Evolutionary conservation across 495 filamentous ascomycete species (phyloP).

Genomic region (Hypoxylon intermedium): DNA sequence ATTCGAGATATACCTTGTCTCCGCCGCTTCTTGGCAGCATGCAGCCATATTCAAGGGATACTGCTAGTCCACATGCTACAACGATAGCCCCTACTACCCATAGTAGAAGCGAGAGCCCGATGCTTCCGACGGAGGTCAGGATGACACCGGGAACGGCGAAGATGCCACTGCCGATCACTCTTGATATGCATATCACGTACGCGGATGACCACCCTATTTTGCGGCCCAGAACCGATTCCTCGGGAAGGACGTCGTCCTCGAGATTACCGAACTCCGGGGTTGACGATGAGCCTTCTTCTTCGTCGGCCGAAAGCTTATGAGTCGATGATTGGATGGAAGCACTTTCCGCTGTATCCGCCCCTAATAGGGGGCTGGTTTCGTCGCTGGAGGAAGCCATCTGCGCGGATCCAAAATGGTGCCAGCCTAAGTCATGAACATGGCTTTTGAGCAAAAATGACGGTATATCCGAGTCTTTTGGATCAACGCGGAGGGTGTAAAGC

Average conservation of each 20-base stretch:
- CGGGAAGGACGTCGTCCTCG: constrained; percentile 66
- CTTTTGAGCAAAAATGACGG: neutral
- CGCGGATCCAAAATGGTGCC: too few species aligned
- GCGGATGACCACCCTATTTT: constrained; percentile 72
- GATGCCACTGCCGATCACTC: constrained; percentile 77
- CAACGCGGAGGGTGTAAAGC: neutral
- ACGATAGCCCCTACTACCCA: constrained; percentile 71
- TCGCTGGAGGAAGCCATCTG: constrained; percentile 22
- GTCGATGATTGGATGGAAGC: constrained; percentile 24
- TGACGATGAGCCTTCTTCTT: constrained; percentile 27
- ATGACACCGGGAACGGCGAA: constrained; percentile 78
- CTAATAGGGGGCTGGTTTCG: constrained; percentile 28
- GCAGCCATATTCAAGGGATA: constrained; percentile 73
- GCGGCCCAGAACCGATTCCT: constrained; percentile 67
- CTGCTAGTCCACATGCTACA: constrained; percentile 64
- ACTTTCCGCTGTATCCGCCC: constrained; percentile 8
- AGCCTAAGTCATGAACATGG: constrained; percentile 3
- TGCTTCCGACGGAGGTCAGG: constrained; percentile 69
- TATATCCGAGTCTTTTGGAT: neutral
- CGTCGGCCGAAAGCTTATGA: constrained; percentile 19
- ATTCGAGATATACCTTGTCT: constrained; percentile 80
- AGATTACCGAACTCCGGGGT: constrained; percentile 43
- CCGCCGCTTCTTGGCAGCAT: constrained; percentile 76
- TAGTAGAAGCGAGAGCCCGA: constrained; percentile 67
- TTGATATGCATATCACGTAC: constrained; percentile 77